Evolutionary conservation across 192 early-diverging fungal species (phyloP).

Genomic region (Geosiphon pyriformis): DNA sequence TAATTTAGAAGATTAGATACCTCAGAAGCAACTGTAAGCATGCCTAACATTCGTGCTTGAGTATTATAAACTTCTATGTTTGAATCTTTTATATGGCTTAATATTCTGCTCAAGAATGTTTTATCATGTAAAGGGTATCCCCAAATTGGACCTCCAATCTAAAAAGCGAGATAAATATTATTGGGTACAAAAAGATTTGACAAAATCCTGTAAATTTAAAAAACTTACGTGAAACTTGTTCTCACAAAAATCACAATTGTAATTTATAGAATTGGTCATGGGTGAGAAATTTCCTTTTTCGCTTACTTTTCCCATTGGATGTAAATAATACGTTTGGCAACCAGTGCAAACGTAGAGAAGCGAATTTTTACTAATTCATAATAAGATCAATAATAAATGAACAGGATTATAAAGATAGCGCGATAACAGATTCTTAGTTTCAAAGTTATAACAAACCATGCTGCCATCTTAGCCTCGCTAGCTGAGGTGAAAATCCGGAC

Average conservation of each 20-base stretch:
- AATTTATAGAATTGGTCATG: slow-evolving; percentile 55
- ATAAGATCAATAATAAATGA: slow-evolving; percentile 8
- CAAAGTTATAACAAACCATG: no score
- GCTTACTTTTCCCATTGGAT: slow-evolving; percentile 65
- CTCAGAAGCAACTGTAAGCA: slow-evolving; percentile 87
- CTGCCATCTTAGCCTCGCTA: slow-evolving; percentile 68
- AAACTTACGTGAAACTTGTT: slow-evolving; percentile 58
- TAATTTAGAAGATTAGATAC: slow-evolving; percentile 33
- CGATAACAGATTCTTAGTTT: no score
- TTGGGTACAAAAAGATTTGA: slow-evolving; percentile 1
- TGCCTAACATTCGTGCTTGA: slow-evolving; percentile 83
- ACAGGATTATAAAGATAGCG: no score
- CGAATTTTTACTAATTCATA: slow-evolving; percentile 60
- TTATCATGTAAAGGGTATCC: slow-evolving; percentile 76
- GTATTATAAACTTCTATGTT: slow-evolving; percentile 68
- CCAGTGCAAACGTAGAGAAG: slow-evolving; percentile 81
- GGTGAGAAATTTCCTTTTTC: slow-evolving; percentile 62
- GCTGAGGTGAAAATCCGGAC: slow-evolving; percentile 80
- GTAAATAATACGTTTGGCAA: slow-evolving; percentile 69
- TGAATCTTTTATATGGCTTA: slow-evolving; percentile 61
- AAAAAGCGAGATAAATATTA: slow-evolving; percentile 1
- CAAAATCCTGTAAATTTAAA: background rate
- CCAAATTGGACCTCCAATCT: slow-evolving; percentile 93
- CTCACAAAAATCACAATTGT: slow-evolving; percentile 70
- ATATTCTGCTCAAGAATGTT: slow-evolving; percentile 78